A percentile compares a stretch with the other conserved stretches of the same genome.
phyloP scores from a whole-genome alignment of 139 green algal species.

The Ulvella scutata region DNA sequence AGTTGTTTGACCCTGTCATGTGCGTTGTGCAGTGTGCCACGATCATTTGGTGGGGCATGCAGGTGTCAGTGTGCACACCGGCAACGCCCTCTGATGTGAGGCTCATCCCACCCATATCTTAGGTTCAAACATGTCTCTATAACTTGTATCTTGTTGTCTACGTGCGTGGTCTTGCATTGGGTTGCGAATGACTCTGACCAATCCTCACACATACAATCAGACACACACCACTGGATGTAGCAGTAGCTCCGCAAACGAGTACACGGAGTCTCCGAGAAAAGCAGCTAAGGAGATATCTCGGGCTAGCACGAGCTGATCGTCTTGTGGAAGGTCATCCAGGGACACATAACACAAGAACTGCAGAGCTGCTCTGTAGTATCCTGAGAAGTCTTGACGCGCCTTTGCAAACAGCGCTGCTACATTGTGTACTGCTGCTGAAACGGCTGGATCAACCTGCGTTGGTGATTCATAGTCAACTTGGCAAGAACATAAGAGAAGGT shows the following conservation, averaged over 20 bases:
- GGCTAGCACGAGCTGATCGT: conserved; percentile 36
- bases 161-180: background rate
- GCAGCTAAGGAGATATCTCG: conserved; percentile 90
- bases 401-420: conserved; percentile 76
- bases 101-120: too few species aligned
- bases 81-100: too few species aligned
- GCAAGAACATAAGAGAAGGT: background rate
- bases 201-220: background rate
- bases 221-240: conserved; percentile 81
- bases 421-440: conserved; percentile 74
- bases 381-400: conserved; percentile 54
- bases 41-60: too few species aligned
- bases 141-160: too few species aligned
- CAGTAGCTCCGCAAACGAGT: conserved; percentile 96
- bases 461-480: background rate
- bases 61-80: too few species aligned
- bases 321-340: conserved; percentile 47
- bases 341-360: conserved; percentile 84
- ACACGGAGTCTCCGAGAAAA: conserved; percentile 86
- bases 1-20: too few species aligned
- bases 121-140: too few species aligned
- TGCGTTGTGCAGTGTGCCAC: too few species aligned
- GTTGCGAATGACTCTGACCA: background rate
- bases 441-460: conserved; percentile 62
- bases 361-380: conserved; percentile 62